A percentile compares a stretch with the other conserved stretches of the same genome.
Conservation (phyloP, 2,329 filamentous ascomycete genomes). For the Calonectria honghensis region DNA sequence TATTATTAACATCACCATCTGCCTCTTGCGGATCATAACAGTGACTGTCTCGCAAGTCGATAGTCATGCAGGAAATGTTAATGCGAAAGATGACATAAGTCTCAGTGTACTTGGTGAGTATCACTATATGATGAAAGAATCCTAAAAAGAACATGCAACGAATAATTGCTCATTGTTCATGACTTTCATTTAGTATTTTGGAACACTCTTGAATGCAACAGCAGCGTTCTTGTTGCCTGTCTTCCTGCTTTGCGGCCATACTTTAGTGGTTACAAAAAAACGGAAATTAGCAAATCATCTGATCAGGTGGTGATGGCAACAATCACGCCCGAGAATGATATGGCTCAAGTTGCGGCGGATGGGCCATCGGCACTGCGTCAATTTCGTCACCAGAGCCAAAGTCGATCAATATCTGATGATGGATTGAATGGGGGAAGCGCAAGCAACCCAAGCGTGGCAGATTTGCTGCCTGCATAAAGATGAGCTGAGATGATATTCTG, state of each 20-base stretch:
- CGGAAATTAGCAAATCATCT: not conserved
- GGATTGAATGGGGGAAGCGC: too few species aligned
- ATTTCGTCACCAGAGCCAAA: not conserved
- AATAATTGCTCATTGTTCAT: not conserved
- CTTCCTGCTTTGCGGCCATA: conserved; percentile 17
- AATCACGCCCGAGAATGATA: not conserved
- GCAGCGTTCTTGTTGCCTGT: conserved; percentile 14
- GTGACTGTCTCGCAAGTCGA: not conserved
- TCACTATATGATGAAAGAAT: not conserved
- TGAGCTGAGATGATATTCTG: not conserved
- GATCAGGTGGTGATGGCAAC: not conserved
- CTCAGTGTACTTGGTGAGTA: conserved; percentile 16
- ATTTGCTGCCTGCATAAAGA: not conserved
- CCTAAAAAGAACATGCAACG: not conserved
- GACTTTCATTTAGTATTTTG: conserved; percentile 1
- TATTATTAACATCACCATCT: not conserved
- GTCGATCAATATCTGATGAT: not conserved
- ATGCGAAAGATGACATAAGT: not conserved
- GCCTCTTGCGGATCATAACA: not conserved
- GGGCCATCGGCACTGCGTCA: not conserved
- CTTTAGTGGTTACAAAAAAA: not conserved
- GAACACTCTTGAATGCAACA: conserved; percentile 19
- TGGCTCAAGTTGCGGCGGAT: not conserved
- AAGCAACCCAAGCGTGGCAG: not conserved
- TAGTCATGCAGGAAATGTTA: not conserved